These are phyloP conservation scores for Acer negundo DNA, from an alignment of 345 rosid species.

Conservation along the genomic window DNA sequence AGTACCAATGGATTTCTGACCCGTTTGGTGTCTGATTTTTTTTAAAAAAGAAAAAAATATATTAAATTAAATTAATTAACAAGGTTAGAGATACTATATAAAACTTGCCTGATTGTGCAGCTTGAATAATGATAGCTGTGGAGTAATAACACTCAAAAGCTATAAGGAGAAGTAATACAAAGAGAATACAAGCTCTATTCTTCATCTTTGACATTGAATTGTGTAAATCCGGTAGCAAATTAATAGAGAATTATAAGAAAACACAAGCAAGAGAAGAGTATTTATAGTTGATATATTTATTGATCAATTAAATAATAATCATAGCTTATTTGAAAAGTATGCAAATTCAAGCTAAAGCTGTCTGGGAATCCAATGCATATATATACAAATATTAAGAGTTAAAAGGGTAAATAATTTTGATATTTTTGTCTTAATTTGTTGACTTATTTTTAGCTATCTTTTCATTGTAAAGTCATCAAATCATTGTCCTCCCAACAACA, in stretches of 20 bases:
- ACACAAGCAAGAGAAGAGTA: slow-evolving; percentile 1
- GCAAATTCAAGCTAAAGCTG: slow-evolving; percentile 17
- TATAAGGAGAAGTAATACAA: slow-evolving; percentile 8
- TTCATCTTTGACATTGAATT: slow-evolving; percentile 20
- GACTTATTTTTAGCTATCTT: slow-evolving; percentile 12
- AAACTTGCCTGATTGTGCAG: slow-evolving; percentile 25
- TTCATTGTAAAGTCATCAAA: slow-evolving; percentile 1
- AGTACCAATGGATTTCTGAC: too few species aligned
- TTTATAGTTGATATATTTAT: slow-evolving; percentile 17
- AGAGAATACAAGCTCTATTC: slow-evolving; percentile 15
- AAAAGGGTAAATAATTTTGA: background rate
- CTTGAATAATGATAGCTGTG: background rate
- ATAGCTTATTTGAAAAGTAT: slow-evolving; percentile 30
- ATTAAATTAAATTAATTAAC: background rate
- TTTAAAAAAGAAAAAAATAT: too few species aligned
- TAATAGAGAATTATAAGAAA: background rate
- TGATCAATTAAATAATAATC: slow-evolving; percentile 17
- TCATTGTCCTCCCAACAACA: background rate
- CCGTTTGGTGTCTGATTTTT: too few species aligned
- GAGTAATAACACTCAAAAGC: slow-evolving; percentile 22
- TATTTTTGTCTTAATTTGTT: slow-evolving; percentile 26
- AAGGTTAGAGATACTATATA: background rate
- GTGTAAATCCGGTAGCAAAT: background rate
- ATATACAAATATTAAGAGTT: background rate
- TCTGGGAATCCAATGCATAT: slow-evolving; percentile 37